A percentile compares a stretch with the other conserved stretches of the same genome.
Evolutionary conservation across 352 stramenopile genomes (phyloP).

Genomic region (Phytophthora citrophthora): DNA sequence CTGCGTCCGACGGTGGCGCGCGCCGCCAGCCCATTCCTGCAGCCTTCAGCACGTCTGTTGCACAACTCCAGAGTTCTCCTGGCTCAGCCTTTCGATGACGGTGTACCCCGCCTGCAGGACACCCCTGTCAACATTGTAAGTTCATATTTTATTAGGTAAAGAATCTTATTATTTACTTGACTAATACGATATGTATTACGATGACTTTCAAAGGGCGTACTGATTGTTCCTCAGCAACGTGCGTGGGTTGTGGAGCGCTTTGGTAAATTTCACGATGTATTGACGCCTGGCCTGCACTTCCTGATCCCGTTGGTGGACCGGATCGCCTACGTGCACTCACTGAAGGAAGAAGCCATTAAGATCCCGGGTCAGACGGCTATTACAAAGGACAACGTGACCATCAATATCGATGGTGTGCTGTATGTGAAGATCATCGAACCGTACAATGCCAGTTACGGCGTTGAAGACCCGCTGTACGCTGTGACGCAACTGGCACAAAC

Average conservation of each 20-base stretch:
- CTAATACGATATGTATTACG: not conserved
- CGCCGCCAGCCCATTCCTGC: constrained; percentile 17
- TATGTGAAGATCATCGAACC: constrained; percentile 92
- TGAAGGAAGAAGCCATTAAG: constrained; percentile 93
- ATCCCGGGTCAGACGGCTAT: constrained; percentile 91
- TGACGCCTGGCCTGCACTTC: constrained; percentile 90
- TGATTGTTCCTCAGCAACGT: constrained; percentile 90
- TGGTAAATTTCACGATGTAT: constrained; percentile 89
- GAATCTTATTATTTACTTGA: not conserved
- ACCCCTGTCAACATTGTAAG: constrained; percentile 60
- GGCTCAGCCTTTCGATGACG: constrained; percentile 49
- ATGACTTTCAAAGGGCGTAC: constrained; percentile 56
- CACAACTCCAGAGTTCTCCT: constrained; percentile 43
- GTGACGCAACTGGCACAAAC: constrained; percentile 92
- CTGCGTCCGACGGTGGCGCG: constrained; percentile 8
- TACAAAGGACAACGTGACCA: constrained; percentile 93
- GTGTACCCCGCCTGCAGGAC: constrained; percentile 51
- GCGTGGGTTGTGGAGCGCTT: constrained; percentile 93
- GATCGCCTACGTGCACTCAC: constrained; percentile 92
- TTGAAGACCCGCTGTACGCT: constrained; percentile 90
- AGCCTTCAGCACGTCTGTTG: constrained; percentile 16
- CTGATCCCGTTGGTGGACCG: constrained; percentile 90
- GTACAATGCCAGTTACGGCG: constrained; percentile 90
- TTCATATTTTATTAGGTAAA: too few relatives aligned
- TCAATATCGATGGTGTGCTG: constrained; percentile 92